phyloP scores from a whole-genome alignment of 1,284 basidiomycete species.

The Tilletia indica region DNA sequence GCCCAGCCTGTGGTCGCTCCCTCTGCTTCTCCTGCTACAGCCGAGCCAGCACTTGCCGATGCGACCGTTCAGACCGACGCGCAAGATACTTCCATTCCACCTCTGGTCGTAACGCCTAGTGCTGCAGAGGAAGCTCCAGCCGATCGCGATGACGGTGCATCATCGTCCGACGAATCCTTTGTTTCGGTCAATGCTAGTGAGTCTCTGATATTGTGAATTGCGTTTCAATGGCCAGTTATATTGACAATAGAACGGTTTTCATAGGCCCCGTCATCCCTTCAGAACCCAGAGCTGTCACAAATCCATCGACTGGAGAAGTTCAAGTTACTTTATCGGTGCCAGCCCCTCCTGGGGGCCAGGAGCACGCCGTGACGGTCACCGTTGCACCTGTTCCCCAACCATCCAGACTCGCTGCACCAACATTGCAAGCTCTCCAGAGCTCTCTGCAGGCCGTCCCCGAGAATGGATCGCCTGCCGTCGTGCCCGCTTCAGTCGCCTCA shows the following conservation, averaged over 20 bases:
- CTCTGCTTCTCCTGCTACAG: not conserved
- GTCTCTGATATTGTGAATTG: not conserved
- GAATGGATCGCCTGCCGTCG: not conserved
- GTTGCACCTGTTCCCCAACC: not conserved
- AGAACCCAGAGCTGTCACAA: too few relatives aligned
- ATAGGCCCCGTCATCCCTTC: too few relatives aligned
- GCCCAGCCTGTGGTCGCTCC: not conserved
- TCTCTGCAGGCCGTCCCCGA: not conserved
- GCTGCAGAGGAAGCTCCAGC: not conserved
- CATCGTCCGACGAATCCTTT: conserved; percentile 7
- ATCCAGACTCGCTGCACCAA: not conserved
- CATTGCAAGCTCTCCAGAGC: not conserved
- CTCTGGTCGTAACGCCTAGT: too few relatives aligned
- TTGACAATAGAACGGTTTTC: too few relatives aligned
- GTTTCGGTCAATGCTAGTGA: conserved; percentile 7
- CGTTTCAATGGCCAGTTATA: too few relatives aligned
- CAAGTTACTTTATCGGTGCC: not conserved
- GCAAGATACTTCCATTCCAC: too few relatives aligned
- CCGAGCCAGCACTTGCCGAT: not conserved
- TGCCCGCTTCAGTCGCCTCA: conserved; percentile 7
- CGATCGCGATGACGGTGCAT: not conserved
- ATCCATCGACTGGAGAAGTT: not conserved
- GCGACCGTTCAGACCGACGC: not conserved
- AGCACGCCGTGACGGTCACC: not conserved
- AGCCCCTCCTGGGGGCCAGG: not conserved